phyloP scores from a whole-genome alignment of 139 green algal species.

The Haematococcus lacustris region DNA sequence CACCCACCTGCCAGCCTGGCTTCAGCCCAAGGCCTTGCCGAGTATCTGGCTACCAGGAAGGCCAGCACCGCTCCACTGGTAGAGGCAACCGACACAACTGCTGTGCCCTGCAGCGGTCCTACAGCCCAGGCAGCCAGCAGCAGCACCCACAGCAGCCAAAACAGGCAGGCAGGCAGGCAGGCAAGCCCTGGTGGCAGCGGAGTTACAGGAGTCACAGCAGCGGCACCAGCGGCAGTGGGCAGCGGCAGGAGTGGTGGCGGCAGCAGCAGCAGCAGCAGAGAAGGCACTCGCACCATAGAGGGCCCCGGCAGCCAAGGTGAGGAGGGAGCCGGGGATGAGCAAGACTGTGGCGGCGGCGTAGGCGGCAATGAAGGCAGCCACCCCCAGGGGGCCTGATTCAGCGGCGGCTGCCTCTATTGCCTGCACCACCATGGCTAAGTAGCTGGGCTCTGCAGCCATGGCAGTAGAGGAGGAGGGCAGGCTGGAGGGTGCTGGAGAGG shows the following conservation, averaged over 20 bases:
- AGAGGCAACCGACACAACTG: slow-evolving; percentile 52
- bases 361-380: slow-evolving; percentile 44
- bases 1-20: slow-evolving; percentile 19
- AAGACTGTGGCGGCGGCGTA: slow-evolving; percentile 61
- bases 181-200: not conserved
- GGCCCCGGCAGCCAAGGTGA: slow-evolving; percentile 69
- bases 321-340: slow-evolving; percentile 59
- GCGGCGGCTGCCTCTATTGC: no score
- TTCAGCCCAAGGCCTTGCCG: slow-evolving; percentile 49
- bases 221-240: not conserved
- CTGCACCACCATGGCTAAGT: no score
- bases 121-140: not conserved
- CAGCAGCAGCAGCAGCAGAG: not conserved
- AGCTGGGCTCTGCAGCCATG: no score
- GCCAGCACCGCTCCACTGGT: slow-evolving; percentile 50
- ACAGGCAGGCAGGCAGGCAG: not conserved
- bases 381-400: no score
- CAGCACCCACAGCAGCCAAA: not conserved
- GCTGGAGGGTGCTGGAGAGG: no score
- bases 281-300: slow-evolving; percentile 45
- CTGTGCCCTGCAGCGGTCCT: slow-evolving; percentile 55
- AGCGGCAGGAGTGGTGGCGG: not conserved
- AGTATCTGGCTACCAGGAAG: slow-evolving; percentile 60
- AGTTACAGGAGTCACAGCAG: not conserved
- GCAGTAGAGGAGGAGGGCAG: no score